Percentiles rank a stretch among this genome's conserved stretches.
Evolutionary conservation across 352 stramenopile genomes (phyloP).

Genomic region (Pythium folliculosum): DNA sequence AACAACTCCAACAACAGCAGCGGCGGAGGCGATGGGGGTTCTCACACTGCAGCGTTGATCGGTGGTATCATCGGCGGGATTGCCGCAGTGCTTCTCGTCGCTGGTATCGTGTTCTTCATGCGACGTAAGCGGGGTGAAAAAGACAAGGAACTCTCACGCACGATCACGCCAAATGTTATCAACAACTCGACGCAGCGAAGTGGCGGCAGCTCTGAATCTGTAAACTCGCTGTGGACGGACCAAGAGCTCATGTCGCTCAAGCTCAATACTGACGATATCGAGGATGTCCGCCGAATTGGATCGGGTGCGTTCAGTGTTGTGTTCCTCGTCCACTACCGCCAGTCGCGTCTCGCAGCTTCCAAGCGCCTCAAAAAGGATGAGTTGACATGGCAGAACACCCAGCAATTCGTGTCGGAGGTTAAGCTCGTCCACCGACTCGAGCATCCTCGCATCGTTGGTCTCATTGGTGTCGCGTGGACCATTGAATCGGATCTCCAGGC

Average conservation of each 20-base stretch:
- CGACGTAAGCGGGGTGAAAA: slow-evolving; percentile 3
- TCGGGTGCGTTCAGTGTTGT: slow-evolving; percentile 39
- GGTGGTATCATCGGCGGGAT: slow-evolving; percentile 42
- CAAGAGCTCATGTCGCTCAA: slow-evolving; percentile 40
- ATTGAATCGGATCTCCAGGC: slow-evolving; percentile 58
- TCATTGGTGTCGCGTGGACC: slow-evolving; percentile 73
- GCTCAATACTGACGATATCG: slow-evolving; percentile 45
- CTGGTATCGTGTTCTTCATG: slow-evolving; percentile 11
- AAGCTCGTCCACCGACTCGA: slow-evolving; percentile 67
- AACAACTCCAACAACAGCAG: slow-evolving; percentile 18
- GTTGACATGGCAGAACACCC: slow-evolving; percentile 41
- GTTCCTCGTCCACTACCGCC: slow-evolving; percentile 46
- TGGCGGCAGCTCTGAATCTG: slow-evolving; percentile 15
- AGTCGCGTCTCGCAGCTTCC: slow-evolving; percentile 31
- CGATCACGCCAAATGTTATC: slow-evolving; percentile 19
- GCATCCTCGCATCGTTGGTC: slow-evolving; percentile 62
- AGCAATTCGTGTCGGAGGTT: slow-evolving; percentile 72
- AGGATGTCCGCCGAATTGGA: slow-evolving; percentile 49
- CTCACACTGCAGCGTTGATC: slow-evolving; percentile 38
- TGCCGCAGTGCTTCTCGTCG: slow-evolving; percentile 33
- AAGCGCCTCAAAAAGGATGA: slow-evolving; percentile 47
- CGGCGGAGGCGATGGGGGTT: slow-evolving; percentile 10
- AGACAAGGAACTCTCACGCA: slow-evolving; percentile 14
- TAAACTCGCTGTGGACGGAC: slow-evolving; percentile 48
- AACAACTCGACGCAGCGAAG: slow-evolving; percentile 25